Base-by-base conservation (phyloP, 179 eudicot genomes). In the Silene coronaria region DNA sequence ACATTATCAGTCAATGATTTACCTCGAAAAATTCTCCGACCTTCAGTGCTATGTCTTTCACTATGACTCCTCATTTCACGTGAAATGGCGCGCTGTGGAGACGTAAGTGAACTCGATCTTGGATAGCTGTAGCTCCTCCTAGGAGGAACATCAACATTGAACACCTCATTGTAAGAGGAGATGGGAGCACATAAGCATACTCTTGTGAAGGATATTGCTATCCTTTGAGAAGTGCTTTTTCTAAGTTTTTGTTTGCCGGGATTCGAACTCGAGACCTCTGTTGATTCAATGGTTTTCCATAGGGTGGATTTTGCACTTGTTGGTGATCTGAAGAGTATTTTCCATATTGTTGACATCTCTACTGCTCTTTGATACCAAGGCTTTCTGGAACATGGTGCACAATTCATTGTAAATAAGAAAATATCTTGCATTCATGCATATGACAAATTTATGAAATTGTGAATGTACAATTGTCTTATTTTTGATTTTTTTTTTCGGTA, bases 331-430 rank as follows among this genome's bases (percentile, higher is more conserved):
- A 86, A 79, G 22, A 86, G 63, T 28, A 84, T 45, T 85, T 86
- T 93, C 97, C 98, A 91, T 46, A 86, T 51, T 8, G 89, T 88
- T 46, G 97, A 80, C 88, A 88, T 88, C 63, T 86, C 87, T 79
- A 91, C 79, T 81, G 91, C 96, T 88, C 87, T 87, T 85, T 86
- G 90, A 72, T 93, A 93, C 98, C 98, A 93, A 77, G 95, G 93
- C 77, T 90, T 93, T 91, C 97, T 93, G 74, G 59, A 78, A 70
- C 10, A 70, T 42, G 5, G 12, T 67, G 28, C 32, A 62, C 32
- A 24, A 21, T n/a, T 22, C 34, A 62, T 12, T 24, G 16, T 45
- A 45, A 45, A 45, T 55, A 53, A n/a, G n/a, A n/a, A n/a, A n/a
- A n/a, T n/a, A n/a, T n/a, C n/a, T n/a, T n/a, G n/a, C n/a, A n/a